Conservation (phyloP, 2,329 filamentous ascomycete species). For the Monosporascus sp. region DNA sequence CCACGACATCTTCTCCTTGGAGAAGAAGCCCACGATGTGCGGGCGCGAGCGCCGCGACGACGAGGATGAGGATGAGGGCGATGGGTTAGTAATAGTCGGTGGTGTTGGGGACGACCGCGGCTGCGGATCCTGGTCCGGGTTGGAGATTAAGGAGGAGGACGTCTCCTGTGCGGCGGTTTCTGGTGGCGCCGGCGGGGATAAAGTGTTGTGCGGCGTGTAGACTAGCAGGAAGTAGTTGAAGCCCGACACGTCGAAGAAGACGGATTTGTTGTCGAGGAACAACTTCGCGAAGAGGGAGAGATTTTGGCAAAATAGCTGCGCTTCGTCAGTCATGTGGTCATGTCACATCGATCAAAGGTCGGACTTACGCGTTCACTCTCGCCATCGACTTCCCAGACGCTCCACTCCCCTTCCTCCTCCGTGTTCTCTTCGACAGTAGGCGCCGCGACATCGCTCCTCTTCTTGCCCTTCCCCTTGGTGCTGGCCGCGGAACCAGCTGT, state of each 20-base stretch:
- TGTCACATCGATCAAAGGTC: neutral
- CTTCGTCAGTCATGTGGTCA: neutral
- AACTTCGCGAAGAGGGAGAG: conserved; percentile 94
- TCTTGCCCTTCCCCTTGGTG: conserved; percentile 31
- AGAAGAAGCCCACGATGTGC: conserved; percentile 91
- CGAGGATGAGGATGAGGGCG: neutral
- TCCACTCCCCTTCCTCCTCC: conserved; percentile 68
- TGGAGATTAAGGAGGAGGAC: neutral
- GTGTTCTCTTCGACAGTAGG: conserved; percentile 35
- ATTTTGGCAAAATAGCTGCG: conserved; percentile 82
- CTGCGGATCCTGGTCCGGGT: neutral
- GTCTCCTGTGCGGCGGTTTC: neutral
- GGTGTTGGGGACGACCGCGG: neutral
- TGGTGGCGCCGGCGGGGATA: neutral
- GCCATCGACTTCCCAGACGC: conserved; percentile 89
- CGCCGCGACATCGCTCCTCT: conserved; percentile 19
- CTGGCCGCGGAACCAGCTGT: conserved; percentile 26
- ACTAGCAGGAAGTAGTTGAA: conserved; percentile 95
- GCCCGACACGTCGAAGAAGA: conserved; percentile 92
- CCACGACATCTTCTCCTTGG: conserved; percentile 98
- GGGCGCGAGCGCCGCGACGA: conserved; percentile 18
- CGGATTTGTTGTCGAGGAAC: conserved; percentile 96
- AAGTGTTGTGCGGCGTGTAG: conserved; percentile 48
- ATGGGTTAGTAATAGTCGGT: neutral
- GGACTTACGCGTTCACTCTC: conserved; percentile 66